Evolutionary conservation across 352 stramenopile genomes (phyloP), one percentile per base, ranked within the genome.

Genomic region (Phytophthora sansomeana): DNA sequence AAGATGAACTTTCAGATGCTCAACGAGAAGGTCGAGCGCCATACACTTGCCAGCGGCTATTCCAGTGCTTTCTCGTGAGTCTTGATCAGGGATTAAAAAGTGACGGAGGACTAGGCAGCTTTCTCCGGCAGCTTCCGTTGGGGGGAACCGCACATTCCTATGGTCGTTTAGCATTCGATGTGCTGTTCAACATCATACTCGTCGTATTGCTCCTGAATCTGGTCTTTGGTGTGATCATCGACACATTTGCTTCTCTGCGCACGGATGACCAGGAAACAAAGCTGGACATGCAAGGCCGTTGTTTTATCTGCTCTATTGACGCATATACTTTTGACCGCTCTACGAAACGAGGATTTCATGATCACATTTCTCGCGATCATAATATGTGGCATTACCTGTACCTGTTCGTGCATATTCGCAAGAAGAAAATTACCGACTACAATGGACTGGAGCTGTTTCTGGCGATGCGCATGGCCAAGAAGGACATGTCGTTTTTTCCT

Each of bases 351-450:
- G 85, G 85, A 10, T 93, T 93, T 57, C 79, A 90, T 36, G 72
- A 91, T 24, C 85, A 93, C 49, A 89, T 90, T 39, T 85, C 87
- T 54, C 74, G 67, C 21, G 81, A 93, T 30, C 85, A 93, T 72
- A 93, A 92, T 62, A 89, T 92, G 77, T 93, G 83, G 83, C 78
- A 92, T 54, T 93, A 93, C 58, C 72, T 93, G 28, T 91, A 83
- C 30, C 57, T 93, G 4, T 92, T 93, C 52, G 85, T 91, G 11
- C 85, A 93, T 58, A 90, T 93, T 55, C 78, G 78, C 55, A 91
- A 91, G 61, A 93, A 93, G 48, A 71, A 51, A 0, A 89, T 90
- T 33, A 92, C 85, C 0, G 85, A 93, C 42, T 93, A 92, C 75
- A 90, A 86, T 36, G 85, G 85, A 1, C 52, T 93, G n/a, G 85